phyloP scores from a whole-genome alignment of 768 basidiomycete genomes.

The Xanthoconium purpureum region DNA sequence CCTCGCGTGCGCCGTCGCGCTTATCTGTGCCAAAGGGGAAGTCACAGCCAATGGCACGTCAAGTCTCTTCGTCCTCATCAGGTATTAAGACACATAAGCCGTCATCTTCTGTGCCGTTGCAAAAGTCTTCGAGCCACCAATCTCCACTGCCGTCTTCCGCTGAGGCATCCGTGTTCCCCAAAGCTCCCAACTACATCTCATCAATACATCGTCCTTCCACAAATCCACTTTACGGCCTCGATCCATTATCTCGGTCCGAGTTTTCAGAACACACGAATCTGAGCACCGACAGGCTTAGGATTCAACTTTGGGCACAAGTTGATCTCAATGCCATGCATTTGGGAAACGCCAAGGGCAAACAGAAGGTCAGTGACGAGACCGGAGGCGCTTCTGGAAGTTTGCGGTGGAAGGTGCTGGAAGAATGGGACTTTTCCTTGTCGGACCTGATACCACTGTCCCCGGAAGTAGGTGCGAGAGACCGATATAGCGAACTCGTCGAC shows the following conservation, averaged over 20 bases:
- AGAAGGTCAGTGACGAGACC: slow-evolving; percentile 33
- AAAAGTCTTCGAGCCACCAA: slow-evolving; percentile 26
- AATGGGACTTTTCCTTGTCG: slow-evolving; percentile 62
- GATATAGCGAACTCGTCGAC: slow-evolving; percentile 6
- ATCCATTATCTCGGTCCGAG: slow-evolving; percentile 47
- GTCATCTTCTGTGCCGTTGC: slow-evolving; percentile 25
- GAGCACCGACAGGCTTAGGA: slow-evolving; percentile 48
- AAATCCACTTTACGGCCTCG: slow-evolving; percentile 70
- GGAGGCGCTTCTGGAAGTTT: slow-evolving; percentile 18
- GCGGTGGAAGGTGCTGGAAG: slow-evolving; percentile 63
- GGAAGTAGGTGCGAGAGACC: slow-evolving; percentile 47
- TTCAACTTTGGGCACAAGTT: slow-evolving; percentile 59
- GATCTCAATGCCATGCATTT: slow-evolving; percentile 9
- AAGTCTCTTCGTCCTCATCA: slow-evolving; percentile 16
- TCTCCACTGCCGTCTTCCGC: slow-evolving; percentile 19
- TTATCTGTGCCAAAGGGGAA: slow-evolving; percentile 16
- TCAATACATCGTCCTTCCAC: slow-evolving; percentile 79
- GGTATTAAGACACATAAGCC: slow-evolving; percentile 20
- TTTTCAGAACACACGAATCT: slow-evolving; percentile 55
- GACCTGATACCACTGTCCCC: slow-evolving; percentile 57
- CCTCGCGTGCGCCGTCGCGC: slow-evolving; percentile 9
- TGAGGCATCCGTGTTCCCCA: slow-evolving; percentile 11
- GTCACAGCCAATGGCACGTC: slow-evolving; percentile 14
- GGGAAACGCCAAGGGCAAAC: slow-evolving; percentile 44
- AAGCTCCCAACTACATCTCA: slow-evolving; percentile 69